Conservation (phyloP, 495 filamentous ascomycete species). For the Penicillium diatomitis region DNA sequence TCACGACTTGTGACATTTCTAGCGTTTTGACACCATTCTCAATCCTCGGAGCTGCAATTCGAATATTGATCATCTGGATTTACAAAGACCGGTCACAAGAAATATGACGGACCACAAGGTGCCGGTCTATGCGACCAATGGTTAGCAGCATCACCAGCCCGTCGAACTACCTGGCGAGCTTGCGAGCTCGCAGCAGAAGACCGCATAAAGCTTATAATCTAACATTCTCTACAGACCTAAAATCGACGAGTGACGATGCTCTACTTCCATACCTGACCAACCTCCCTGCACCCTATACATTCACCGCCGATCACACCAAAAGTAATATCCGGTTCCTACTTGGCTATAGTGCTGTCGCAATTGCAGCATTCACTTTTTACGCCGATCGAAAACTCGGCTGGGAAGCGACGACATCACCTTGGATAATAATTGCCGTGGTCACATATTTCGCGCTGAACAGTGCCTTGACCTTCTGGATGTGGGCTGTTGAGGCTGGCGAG, state of each 20-base stretch:
- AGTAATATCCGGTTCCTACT: constrained; percentile 73
- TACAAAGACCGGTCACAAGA: constrained; percentile 9
- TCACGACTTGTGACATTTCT: not conserved
- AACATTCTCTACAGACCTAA: constrained; percentile 57
- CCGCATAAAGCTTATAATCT: too few species aligned
- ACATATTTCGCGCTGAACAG: constrained; percentile 75
- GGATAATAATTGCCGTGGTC: constrained; percentile 61
- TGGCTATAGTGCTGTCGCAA: constrained; percentile 72
- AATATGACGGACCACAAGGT: constrained; percentile 30
- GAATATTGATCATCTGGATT: too few species aligned
- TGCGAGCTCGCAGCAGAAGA: too few species aligned
- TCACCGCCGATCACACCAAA: constrained; percentile 69
- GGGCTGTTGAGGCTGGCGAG: constrained; percentile 68
- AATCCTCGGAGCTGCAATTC: too few species aligned
- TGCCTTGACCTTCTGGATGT: constrained; percentile 76
- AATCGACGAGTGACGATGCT: constrained; percentile 92
- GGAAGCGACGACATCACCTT: constrained; percentile 68
- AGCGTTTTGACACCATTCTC: not conserved
- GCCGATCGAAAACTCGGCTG: constrained; percentile 89
- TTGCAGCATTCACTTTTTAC: constrained; percentile 74
- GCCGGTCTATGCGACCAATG: constrained; percentile 40
- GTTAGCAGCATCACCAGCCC: constrained; percentile 21
- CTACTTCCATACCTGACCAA: constrained; percentile 84
- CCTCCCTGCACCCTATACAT: constrained; percentile 52
- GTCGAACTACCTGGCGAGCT: too few species aligned